Percentiles rank a stretch among this genome's conserved stretches.
Conservation (phyloP, 2,329 filamentous ascomycete species). For the Aspergillus flavus region DNA sequence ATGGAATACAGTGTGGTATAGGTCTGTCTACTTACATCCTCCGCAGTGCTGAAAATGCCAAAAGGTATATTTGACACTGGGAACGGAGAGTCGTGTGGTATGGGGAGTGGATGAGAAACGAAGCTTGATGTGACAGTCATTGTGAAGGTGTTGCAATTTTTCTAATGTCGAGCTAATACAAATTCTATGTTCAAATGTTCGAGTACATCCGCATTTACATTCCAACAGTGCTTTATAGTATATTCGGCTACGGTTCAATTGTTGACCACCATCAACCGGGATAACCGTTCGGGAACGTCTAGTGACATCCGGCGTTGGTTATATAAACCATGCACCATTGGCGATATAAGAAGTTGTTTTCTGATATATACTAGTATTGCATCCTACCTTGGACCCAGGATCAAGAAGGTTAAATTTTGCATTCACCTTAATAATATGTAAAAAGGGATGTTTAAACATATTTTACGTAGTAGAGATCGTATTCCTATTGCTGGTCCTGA, state of each 20-base stretch:
- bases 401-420: background rate
- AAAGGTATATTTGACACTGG: background rate
- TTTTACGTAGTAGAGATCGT: background rate
- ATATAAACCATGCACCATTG: background rate
- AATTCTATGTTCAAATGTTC: background rate
- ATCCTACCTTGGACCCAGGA: background rate
- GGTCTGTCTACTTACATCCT: background rate
- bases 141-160: background rate
- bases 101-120: background rate
- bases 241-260: background rate
- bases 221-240: background rate
- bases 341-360: background rate
- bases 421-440: background rate
- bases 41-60: background rate
- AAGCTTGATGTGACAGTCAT: background rate
- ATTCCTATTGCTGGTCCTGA: background rate
- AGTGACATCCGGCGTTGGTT: background rate
- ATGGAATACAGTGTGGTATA: fast-evolving
- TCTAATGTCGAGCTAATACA: background rate
- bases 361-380: background rate
- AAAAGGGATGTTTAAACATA: background rate
- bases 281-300: background rate
- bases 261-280: background rate
- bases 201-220: background rate
- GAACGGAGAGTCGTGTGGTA: background rate